Evolutionary conservation across 768 basidiomycete genomes (phyloP).

Genomic region (Xerocomellus chrysenteron): DNA sequence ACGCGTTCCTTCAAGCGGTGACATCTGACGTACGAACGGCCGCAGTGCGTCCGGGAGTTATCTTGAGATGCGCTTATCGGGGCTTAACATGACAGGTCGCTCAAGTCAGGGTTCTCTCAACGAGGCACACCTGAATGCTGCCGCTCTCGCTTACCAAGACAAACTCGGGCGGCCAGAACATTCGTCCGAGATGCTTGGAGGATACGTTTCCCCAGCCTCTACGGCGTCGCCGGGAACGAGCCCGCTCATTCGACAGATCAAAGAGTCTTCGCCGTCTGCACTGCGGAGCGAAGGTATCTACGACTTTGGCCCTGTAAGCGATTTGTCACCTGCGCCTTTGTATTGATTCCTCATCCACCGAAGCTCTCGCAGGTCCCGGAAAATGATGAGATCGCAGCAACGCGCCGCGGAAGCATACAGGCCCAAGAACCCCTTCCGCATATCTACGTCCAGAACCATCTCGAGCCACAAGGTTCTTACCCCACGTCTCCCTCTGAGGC

Average conservation of each 20-base stretch:
- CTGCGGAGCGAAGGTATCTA: conserved; percentile 28
- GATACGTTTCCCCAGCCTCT: conserved; percentile 45
- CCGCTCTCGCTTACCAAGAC: conserved; percentile 24
- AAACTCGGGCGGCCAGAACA: conserved; percentile 27
- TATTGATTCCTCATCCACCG: not conserved
- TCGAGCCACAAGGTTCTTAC: conserved; percentile 17
- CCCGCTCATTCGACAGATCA: conserved; percentile 29
- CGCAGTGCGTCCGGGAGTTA: conserved; percentile 29
- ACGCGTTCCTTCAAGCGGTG: conserved; percentile 20
- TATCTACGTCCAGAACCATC: conserved; percentile 20
- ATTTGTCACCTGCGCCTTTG: not conserved
- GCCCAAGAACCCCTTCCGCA: conserved; percentile 20
- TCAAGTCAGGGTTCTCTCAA: conserved; percentile 35
- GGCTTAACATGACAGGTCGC: conserved; percentile 31
- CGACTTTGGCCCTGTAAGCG: conserved; percentile 26
- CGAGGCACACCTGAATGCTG: conserved; percentile 24
- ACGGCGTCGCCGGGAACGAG: conserved; percentile 43
- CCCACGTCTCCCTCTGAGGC: conserved; percentile 19
- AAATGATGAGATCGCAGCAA: conserved; percentile 18
- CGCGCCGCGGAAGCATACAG: conserved; percentile 30
- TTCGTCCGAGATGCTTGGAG: conserved; percentile 21
- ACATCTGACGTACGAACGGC: conserved; percentile 22
- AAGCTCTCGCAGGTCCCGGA: conserved; percentile 25
- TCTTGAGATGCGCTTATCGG: conserved; percentile 32
- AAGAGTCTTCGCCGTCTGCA: conserved; percentile 20